Evolutionary conservation across 495 filamentous ascomycete genomes (phyloP), one percentile per base, ranked within the genome.

Genomic region (Cercophora newfieldiana): DNA sequence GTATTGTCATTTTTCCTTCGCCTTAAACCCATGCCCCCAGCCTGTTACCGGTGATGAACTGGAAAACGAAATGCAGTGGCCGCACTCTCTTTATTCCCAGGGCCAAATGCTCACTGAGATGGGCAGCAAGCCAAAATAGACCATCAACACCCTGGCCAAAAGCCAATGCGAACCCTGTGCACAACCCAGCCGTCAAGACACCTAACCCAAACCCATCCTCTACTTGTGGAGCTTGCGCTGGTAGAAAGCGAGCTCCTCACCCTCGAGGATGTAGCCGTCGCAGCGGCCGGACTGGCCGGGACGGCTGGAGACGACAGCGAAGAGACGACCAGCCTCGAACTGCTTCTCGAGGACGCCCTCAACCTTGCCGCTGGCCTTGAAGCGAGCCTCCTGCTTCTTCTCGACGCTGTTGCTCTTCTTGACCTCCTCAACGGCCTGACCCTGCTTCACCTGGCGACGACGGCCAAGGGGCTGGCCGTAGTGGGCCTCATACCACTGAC

Each of bases 401-500:
- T 93, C 86, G 61, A 98, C 92, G 69, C 86, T 83, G 85, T 93
- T 93, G 84, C 88, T 91, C 90, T 94, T 94, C 90, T 95, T 94
- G 71, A 74, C 75, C 77, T 89, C 90, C 79, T 91, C 89, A 71
- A 85, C 77, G 67, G 78, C 77, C 68, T 85, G 85, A 68, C 80
- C 79, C 71, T 79, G 77, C 85, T 93, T 92, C 77, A 88, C 83
- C 86, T 97, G 94, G 83, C 94, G 91, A 79, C 91, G 88, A 73
- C 95, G 90, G 74, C 95, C 95, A 65, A 99, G 80, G 70, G 83
- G 71, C 80, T 90, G 86, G 76, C 95, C 95, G 85, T 99, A 99
- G 89, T 99, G 96, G 66, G 95, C 92, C 88, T 99, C 95, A 81
- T 96, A 99, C 95, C 95, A 99, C 86, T 98, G 96, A 78, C 95